Evolutionary conservation across 768 basidiomycete genomes (phyloP), one percentile per base, ranked within the genome.

Genomic region (Suillus placidus): DNA sequence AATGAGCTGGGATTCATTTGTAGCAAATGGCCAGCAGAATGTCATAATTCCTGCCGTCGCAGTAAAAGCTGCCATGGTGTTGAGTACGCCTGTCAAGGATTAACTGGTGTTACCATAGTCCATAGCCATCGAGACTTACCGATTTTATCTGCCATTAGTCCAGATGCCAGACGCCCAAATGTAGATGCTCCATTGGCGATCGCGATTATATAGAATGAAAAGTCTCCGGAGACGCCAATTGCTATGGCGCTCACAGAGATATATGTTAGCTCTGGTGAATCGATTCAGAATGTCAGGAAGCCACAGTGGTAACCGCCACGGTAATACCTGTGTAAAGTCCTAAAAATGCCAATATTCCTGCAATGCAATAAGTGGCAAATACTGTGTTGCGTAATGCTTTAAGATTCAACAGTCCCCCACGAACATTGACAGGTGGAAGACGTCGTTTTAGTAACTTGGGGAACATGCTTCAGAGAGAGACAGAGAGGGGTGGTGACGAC

Each of bases 11-110:
- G 73, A 78, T 61, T 83, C 69, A 34, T 72, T 81, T 47, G 71
- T 76, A 0, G 83, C 83, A 72, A 86, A 88, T 1, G 92, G 93
- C 93, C 93, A 94, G 4, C 79, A 79, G 68, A 87, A 87, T 0
- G 91, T 91, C 52, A 88, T 70, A 35, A 86, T 74, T 0, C 83
- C 89, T 0, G 88, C 85, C 1, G 84, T 47, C 20, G 82, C 64
- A 0, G 86, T 88, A 40, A 87, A 86, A 0, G 91, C 88, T 13
- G 83, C 83, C 82, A 93, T 88, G 37, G 90, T 78, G 67, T 89
- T 93, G 68, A 92, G 79, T 0, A 85, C 74, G 18, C 92, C 92
- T 88, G 61, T 37, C 26, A 37, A 18, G n/a, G 16, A 69, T 62
- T 12, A 9, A 20, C 6, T 8, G 38, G 7, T 45, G 23, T 51